These are phyloP conservation scores for Fusarium verticillioides DNA, from an alignment of 2,329 filamentous ascomycete genomes.

Conservation along the genomic window DNA sequence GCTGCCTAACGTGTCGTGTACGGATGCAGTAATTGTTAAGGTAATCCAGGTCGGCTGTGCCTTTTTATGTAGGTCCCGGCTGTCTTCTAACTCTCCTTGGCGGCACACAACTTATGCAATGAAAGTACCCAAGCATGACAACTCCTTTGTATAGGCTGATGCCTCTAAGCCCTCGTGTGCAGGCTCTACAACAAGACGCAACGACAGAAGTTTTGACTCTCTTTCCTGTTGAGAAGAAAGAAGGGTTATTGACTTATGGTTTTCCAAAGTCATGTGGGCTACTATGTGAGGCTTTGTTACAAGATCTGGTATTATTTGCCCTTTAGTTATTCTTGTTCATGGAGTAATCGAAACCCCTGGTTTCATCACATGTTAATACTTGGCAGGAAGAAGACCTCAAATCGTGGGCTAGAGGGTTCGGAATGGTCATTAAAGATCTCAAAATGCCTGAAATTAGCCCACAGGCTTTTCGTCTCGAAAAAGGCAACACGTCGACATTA, in stretches of 20 bases:
- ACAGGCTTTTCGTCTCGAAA: conserved; percentile 43
- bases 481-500: conserved; percentile 42
- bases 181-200: conserved; percentile 41
- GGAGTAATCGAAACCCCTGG: neutral
- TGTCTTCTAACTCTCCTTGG: conserved; percentile 23
- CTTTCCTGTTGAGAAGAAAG: conserved; percentile 41
- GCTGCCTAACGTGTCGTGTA: conserved; percentile 22
- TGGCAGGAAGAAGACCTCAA: conserved; percentile 38
- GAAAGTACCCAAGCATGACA: conserved; percentile 37
- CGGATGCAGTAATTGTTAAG: conserved; percentile 7
- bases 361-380: conserved; percentile 7
- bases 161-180: conserved; percentile 36
- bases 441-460: conserved; percentile 40
- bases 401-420: conserved; percentile 38
- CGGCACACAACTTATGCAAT: conserved; percentile 31
- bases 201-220: conserved; percentile 42
- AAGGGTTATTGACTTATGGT: conserved; percentile 40
- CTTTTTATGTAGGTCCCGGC: conserved; percentile 15
- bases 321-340: conserved; percentile 4
- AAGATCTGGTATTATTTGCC: conserved; percentile 36
- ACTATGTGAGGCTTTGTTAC: conserved; percentile 37
- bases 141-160: conserved; percentile 42
- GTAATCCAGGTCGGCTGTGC: conserved; percentile 1
- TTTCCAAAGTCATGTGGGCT: conserved; percentile 41
- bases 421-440: conserved; percentile 40